Evolutionary conservation across 768 basidiomycete species (phyloP), one percentile per base, ranked within the genome.

Genomic region (Amanita pseudoporphyria): DNA sequence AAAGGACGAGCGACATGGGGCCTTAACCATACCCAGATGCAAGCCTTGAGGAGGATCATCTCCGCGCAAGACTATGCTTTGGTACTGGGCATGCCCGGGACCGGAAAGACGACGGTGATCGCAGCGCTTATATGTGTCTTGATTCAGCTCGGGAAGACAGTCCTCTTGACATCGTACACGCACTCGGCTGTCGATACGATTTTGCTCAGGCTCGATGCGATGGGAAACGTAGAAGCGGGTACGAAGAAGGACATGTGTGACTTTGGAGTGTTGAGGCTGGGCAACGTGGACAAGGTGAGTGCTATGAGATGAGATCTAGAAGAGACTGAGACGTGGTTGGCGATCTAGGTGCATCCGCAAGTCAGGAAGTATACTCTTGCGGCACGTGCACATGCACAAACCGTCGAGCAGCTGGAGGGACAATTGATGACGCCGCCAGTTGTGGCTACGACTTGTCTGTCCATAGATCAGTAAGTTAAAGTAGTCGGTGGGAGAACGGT

Each of bases 121-220:
- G 90, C 88, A 1, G 83, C 89, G 28, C 76, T 96, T 42, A 93
- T 98, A 60, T 76, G 79, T 57, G 76, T 76, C 42, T 67, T 98
- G 12, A 90, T 93, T 1, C 74, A 65, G 33, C 70, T 81, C 66
- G 89, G 90, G 6, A 94, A 96, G 71, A 87, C 78, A 0, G 88
- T 98, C 5, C 67, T 99, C 21, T 65, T 98, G 53, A 87, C 87
- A 6, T 89, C 88, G 39, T 96, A 97, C 63, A 99, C 96, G 2
- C 96, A 99, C 69, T 96, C 94, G 12, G 95, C 96, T 0, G 96
- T 99, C 40, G 96, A 99, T 57, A 97, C 85, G n/a, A 95, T 98
- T 59, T 59, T 99, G 59, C 67, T 85, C 59, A 97, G 96, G 64
- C 64, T 97, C 51, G 75, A 76, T 51, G 65, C 47, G 43, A 41